Evolutionary conservation across 768 basidiomycete species (phyloP).

Genomic region (Agaricus blazei): DNA sequence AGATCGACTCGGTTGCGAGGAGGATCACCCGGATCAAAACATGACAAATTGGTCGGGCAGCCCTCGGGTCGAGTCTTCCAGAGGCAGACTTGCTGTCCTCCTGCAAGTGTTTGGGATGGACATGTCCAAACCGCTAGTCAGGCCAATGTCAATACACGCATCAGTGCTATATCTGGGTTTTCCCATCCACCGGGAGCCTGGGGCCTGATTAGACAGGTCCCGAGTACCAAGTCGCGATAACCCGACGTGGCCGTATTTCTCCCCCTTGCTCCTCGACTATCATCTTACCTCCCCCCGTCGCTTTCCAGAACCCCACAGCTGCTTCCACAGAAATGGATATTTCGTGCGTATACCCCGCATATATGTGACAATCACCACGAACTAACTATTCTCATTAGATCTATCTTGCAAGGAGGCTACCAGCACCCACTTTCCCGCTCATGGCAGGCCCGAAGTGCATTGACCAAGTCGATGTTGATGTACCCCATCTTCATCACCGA

Average conservation of each 20-base stretch:
- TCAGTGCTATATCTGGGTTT: background rate
- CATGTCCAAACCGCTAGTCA: no score
- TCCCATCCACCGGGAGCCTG: background rate
- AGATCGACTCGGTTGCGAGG: background rate
- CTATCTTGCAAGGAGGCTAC: constrained; percentile 89
- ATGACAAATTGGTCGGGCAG: background rate
- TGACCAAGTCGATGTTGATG: constrained; percentile 95
- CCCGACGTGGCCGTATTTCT: background rate
- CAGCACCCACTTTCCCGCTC: constrained; percentile 84
- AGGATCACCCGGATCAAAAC: background rate
- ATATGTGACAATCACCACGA: background rate
- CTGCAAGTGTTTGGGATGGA: no score
- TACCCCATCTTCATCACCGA: constrained; percentile 99
- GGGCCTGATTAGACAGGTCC: background rate
- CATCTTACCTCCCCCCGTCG: background rate
- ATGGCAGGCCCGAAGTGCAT: constrained; percentile 78
- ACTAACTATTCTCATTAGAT: constrained; percentile 29
- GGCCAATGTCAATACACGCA: no score
- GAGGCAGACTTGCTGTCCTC: no score
- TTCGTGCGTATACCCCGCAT: constrained; percentile 12
- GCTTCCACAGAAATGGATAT: constrained; percentile 18
- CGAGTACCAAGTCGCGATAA: no score
- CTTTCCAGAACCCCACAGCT: background rate
- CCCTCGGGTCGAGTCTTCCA: no score
- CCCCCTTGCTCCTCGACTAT: constrained; percentile 1